Base-by-base conservation (phyloP, 805 yeast species). In the Candida krabiensis region DNA sequence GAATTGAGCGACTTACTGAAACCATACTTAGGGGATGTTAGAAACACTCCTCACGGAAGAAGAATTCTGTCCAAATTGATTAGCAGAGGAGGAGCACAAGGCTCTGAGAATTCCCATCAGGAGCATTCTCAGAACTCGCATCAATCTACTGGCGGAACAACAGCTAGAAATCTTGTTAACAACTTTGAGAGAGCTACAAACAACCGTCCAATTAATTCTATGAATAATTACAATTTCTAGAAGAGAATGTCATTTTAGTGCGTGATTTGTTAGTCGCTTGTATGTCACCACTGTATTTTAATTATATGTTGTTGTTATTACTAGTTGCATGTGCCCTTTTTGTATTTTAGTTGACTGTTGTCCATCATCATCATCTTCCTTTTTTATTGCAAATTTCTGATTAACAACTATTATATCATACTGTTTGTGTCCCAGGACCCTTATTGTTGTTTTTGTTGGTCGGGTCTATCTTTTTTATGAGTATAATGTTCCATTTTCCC, bases 41-140 rank as follows among this genome's bases (percentile, higher is more conserved):
- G 85, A 59, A 85, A 83, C 52, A 90, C 97, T 13, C 97, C 97
- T 3, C 96, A 91, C 61, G 98, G 97, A n/a, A 76, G 96, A 59
- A 78, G 97, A 56, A 89, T 91, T 43, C 75, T 86, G 67, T 79
- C 86, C 19, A 88, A 87, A 36, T 47, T 63, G 32, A 57, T 59
- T 40, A 52, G 60, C 37, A 50, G 64, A 34, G 64, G 65, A 28
- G 63, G 65, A 30, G 49, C 56, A 5, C 32, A 50, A 18, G 34
- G 35, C 14, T 39, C 40, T 21, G 30, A 38, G 9, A 41, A 30
- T 9, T 33, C 30, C 21, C 12, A 9, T 14, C 22, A n/a, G 25
- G 21, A 30, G 3, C 18, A 9, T 18, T 8, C 32, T n/a, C 33
- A 25, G 19, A 19, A 26, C 15, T 24, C 25, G 19, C 19, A 3